A percentile compares a stretch with the other conserved stretches of the same genome.
These are phyloP conservation scores for Dothideomycetes sp. DNA, from an alignment of 2,329 filamentous ascomycete species.

Conservation along the genomic window DNA sequence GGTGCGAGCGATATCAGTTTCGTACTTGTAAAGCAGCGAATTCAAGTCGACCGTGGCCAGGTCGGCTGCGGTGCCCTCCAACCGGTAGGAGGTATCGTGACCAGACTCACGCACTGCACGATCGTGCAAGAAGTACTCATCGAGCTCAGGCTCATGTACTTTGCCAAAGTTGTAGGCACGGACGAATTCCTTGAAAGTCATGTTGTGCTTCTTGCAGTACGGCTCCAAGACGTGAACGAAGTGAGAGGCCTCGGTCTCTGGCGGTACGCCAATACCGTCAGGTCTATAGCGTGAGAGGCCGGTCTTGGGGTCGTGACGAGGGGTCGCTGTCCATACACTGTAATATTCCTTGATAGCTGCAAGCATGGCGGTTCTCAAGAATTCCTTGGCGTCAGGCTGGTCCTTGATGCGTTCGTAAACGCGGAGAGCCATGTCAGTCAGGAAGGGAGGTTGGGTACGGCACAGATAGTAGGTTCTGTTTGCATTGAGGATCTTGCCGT, in stretches of 20 bases:
- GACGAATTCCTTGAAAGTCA: conserved; percentile 79
- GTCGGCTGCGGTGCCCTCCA: conserved; percentile 80
- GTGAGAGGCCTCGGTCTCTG: conserved; percentile 81
- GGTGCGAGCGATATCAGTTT: conserved; percentile 79
- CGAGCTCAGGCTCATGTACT: conserved; percentile 76
- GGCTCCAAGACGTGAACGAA: conserved; percentile 76
- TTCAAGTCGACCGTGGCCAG: conserved; percentile 92
- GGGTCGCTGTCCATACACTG: conserved; percentile 67
- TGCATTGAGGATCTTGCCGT: conserved; percentile 96
- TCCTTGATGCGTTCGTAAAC: conserved; percentile 91
- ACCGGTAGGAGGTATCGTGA: conserved; percentile 89
- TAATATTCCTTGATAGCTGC: conserved; percentile 97
- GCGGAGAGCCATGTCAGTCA: conserved; percentile 92
- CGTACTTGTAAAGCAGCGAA: conserved; percentile 92
- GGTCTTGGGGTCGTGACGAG: conserved; percentile 66
- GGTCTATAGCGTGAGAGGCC: conserved; percentile 80
- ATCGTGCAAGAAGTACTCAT: conserved; percentile 93
- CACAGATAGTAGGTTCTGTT: conserved; percentile 92
- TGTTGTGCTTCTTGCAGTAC: conserved; percentile 72
- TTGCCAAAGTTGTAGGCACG: conserved; percentile 72
- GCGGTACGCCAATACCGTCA: conserved; percentile 74
- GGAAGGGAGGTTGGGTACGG: conserved; percentile 88
- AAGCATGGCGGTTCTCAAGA: conserved; percentile 68
- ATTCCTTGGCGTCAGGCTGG: conserved; percentile 69
- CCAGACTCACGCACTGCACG: conserved; percentile 92